Percentiles rank a stretch among this genome's conserved stretches.
These are phyloP conservation scores for Annulohypoxylon bovei DNA, from an alignment of 495 filamentous ascomycete genomes.

Conservation along the genomic window DNA sequence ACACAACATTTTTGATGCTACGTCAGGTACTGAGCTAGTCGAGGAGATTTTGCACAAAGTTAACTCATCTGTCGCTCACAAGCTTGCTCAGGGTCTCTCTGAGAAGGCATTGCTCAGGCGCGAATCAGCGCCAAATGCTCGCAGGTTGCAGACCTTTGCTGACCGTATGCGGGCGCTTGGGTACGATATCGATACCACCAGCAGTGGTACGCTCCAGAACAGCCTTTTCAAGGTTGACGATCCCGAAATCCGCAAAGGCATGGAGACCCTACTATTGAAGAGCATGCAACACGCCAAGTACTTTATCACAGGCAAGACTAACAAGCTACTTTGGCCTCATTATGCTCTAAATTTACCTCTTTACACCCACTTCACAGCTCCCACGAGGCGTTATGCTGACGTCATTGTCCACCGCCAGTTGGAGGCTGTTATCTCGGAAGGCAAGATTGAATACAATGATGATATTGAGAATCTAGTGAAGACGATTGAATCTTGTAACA, in stretches of 20 bases:
- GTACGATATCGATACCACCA: slow-evolving; percentile 85
- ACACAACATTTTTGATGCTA: slow-evolving; percentile 93
- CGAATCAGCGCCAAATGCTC: slow-evolving; percentile 83
- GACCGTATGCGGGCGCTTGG: slow-evolving; percentile 93
- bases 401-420: slow-evolving; percentile 96
- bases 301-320: slow-evolving; percentile 78
- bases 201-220: slow-evolving; percentile 89
- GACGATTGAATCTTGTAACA: slow-evolving; percentile 95
- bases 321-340: slow-evolving; percentile 79
- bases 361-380: slow-evolving; percentile 98
- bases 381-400: slow-evolving; percentile 93
- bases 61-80: slow-evolving; percentile 88
- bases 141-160: slow-evolving; percentile 87
- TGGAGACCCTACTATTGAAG: slow-evolving; percentile 95
- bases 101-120: slow-evolving; percentile 93
- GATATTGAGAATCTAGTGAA: slow-evolving; percentile 89
- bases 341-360: slow-evolving; percentile 92
- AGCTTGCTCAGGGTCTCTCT: slow-evolving; percentile 78
- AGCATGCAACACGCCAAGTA: slow-evolving; percentile 97
- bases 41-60: slow-evolving; percentile 94
- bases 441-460: slow-evolving; percentile 84
- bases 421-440: slow-evolving; percentile 84
- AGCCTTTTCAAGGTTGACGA: slow-evolving; percentile 93
- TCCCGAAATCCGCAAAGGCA: slow-evolving; percentile 88
- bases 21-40: slow-evolving; percentile 87